Evolutionary conservation across 1,284 basidiomycete species (phyloP), one percentile per base, ranked within the genome.

Genomic region (Peniophora sp.): DNA sequence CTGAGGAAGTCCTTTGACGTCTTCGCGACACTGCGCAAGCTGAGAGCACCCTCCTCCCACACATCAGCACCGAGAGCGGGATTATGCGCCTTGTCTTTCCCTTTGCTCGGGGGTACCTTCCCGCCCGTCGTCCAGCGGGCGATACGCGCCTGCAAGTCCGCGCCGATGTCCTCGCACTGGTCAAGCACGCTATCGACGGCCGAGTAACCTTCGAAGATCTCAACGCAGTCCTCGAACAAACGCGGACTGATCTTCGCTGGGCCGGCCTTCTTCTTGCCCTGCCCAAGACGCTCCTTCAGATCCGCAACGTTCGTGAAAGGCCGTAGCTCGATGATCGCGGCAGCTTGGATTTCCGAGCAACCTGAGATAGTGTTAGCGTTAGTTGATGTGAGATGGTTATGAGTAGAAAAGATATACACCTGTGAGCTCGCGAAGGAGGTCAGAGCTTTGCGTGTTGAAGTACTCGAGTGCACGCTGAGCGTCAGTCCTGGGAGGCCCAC

Each of bases 171-270:
- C 65, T 97, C 95, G 66, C 96, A 98, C 53, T 87, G 81, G 62
- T 84, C 83, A 14, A 99, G 78, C 56, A 98, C 87, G 55, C 77
- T 78, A 66, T 99, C 97, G 50, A 99, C 95, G 51, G 87, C 82
- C 17, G 85, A 83, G 63, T 97, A 99, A 2, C 93, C 93, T 56
- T 85, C 77, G 68, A 97, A 89, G 58, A 98, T 89, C 49, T 85
- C 80, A 50, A 83, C 81, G 64, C 91, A 95, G 57, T 96, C 91
- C 60, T 95, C 89, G 63, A 98, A 93, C 63, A 99, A 77, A 53
- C 88, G 84, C 52, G 88, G 79, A 53, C 92, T 94, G 57, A 99
- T 87, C 17, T 95, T 95, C 6, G 72, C 74, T 12, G 84, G 80
- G 1, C 83, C 82, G 2, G 82, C 78, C 61, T 93, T 94, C 69